A percentile compares a stretch with the other conserved stretches of the same genome.
Conservation (phyloP, 140 eudicot species). For the Ambrosia hybrid region DNA sequence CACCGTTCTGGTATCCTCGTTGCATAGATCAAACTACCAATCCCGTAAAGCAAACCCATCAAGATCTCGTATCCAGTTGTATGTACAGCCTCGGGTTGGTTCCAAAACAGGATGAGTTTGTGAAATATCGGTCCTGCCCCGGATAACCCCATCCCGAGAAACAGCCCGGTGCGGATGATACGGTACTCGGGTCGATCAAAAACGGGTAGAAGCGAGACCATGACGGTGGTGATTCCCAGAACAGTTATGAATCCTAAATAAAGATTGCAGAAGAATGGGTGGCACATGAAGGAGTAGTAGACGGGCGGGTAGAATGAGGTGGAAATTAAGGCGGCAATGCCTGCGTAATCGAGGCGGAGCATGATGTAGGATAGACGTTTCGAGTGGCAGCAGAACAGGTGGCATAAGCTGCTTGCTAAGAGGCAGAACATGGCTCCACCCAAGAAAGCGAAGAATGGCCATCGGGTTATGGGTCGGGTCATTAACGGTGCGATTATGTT, state of each 20-base stretch:
- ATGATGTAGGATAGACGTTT: conserved; percentile 78
- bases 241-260: conserved; percentile 82
- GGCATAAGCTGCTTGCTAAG: conserved; percentile 86
- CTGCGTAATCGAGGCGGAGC: conserved; percentile 97
- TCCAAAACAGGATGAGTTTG: conserved; percentile 79
- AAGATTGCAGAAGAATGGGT: conserved; percentile 87
- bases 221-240: conserved; percentile 59
- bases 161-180: conserved; percentile 56
- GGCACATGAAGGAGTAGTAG: conserved; percentile 98
- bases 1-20: conserved; percentile 85
- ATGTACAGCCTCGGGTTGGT: conserved; percentile 76
- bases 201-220: conserved; percentile 75
- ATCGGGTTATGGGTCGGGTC: conserved; percentile 73
- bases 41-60: conserved; percentile 78
- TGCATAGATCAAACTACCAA: conserved; percentile 87
- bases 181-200: conserved; percentile 82
- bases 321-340: conserved; percentile 89
- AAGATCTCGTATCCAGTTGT: conserved; percentile 84
- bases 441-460: conserved; percentile 95
- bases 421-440: conserved; percentile 98
- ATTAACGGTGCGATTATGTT: conserved; percentile 72
- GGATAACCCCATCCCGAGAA: conserved; percentile 84
- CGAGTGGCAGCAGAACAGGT: conserved; percentile 90
- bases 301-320: conserved; percentile 97
- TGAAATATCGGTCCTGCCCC: conserved; percentile 85